These are phyloP conservation scores for Pseudogymnoascus sp. DNA, from an alignment of 2,329 filamentous ascomycete species.

Conservation along the genomic window DNA sequence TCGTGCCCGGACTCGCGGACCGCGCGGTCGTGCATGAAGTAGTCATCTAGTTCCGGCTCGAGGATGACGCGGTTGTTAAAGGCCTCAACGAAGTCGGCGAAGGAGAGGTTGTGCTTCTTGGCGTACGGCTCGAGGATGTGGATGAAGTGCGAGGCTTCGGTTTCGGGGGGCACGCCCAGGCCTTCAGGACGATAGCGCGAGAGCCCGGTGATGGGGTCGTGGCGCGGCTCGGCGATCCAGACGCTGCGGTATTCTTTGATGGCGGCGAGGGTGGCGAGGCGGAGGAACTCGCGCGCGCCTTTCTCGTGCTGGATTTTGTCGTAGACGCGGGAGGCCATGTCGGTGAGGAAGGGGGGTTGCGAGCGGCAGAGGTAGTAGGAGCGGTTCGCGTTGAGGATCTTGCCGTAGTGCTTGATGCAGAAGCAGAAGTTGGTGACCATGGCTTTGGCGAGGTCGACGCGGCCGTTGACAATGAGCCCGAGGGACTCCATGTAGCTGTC, in stretches of 20 bases:
- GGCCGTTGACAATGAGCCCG: constrained; percentile 76
- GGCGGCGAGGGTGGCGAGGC: constrained; percentile 71
- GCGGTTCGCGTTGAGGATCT: constrained; percentile 93
- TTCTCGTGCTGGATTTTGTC: constrained; percentile 85
- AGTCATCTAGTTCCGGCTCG: constrained; percentile 87
- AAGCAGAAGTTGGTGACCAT: constrained; percentile 98
- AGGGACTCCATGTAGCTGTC: constrained; percentile 98
- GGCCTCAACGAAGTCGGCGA: constrained; percentile 75
- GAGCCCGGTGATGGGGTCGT: constrained; percentile 37
- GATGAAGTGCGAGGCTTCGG: constrained; percentile 42
- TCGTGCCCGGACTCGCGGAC: constrained; percentile 96
- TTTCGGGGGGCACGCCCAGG: constrained; percentile 43
- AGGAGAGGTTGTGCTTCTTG: constrained; percentile 62
- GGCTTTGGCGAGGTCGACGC: constrained; percentile 77
- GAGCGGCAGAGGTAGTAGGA: constrained; percentile 93
- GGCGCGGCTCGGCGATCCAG: constrained; percentile 29
- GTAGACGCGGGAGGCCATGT: constrained; percentile 92
- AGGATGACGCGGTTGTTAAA: constrained; percentile 72
- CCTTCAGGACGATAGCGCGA: constrained; percentile 40
- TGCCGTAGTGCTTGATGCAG: constrained; percentile 96
- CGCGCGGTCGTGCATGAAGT: constrained; percentile 92
- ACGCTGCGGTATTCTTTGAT: constrained; percentile 59
- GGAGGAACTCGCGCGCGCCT: constrained; percentile 72
- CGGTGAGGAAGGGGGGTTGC: constrained; percentile 92
- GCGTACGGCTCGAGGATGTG: constrained; percentile 30